Conservation (phyloP, 768 basidiomycete genomes). For the Austroboletus eburneus region DNA sequence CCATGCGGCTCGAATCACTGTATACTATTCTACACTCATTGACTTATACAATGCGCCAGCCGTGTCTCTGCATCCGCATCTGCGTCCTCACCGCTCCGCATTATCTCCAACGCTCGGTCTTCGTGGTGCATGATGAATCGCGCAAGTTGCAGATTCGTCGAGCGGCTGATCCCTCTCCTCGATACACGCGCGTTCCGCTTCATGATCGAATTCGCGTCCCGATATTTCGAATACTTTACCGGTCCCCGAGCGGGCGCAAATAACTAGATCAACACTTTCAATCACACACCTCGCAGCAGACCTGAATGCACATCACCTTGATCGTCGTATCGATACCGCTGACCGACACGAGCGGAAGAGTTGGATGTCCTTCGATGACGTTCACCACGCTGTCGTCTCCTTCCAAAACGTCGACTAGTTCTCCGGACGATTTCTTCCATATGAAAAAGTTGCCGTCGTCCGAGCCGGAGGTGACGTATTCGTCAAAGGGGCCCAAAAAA, state of each 20-base stretch:
- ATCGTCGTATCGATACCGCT: constrained; percentile 85
- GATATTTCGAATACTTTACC: constrained; percentile 52
- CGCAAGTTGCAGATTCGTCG: constrained; percentile 23
- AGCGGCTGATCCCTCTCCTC: constrained; percentile 15
- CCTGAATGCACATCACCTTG: constrained; percentile 48
- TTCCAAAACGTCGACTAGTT: constrained; percentile 73
- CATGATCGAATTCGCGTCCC: constrained; percentile 52
- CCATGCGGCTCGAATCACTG: not conserved
- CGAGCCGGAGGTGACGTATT: constrained; percentile 78
- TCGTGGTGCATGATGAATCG: constrained; percentile 32
- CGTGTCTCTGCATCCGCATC: constrained; percentile 24
- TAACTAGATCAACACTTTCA: constrained; percentile 39
- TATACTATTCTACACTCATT: constrained; percentile 12
- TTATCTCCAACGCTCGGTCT: constrained; percentile 20
- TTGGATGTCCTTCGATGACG: constrained; percentile 78
- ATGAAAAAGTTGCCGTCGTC: constrained; percentile 88
- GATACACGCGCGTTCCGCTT: constrained; percentile 45
- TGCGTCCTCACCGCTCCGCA: constrained; percentile 21
- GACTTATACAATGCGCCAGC: constrained; percentile 27
- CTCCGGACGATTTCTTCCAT: constrained; percentile 69
- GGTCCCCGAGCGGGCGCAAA: constrained; percentile 54
- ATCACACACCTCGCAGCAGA: not conserved
- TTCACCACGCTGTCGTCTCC: constrained; percentile 82
- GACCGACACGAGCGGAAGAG: constrained; percentile 75
- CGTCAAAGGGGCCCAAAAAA: constrained; percentile 74